Conservation (phyloP, 805 yeast genomes). For the Torulaspora franciscae region DNA sequence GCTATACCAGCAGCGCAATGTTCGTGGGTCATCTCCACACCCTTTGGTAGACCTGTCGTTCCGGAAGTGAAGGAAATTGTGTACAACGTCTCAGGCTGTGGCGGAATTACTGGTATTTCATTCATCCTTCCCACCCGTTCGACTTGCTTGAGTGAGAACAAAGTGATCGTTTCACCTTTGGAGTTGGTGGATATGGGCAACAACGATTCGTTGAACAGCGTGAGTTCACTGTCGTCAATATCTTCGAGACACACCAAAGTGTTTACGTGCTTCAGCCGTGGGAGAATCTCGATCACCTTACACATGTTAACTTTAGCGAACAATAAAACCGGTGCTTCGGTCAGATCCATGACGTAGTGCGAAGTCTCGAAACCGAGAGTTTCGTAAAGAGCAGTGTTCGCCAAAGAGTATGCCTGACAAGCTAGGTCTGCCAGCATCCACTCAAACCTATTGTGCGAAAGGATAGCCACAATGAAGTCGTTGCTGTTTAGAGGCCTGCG, state of each 20-base stretch:
- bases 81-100: conserved; percentile 48
- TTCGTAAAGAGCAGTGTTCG: conserved; percentile 54
- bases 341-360: conserved; percentile 54
- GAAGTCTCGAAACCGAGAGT: conserved; percentile 58
- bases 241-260: conserved; percentile 55
- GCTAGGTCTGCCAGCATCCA: conserved; percentile 72
- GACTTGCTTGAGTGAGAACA: conserved; percentile 42
- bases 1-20: conserved; percentile 49
- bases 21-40: conserved; percentile 54
- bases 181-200: conserved; percentile 27
- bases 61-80: conserved; percentile 73
- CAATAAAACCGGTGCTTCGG: conserved; percentile 58
- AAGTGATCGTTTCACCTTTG: conserved; percentile 35
- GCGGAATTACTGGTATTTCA: conserved; percentile 42
- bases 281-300: conserved; percentile 44
- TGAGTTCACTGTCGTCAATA: conserved; percentile 35
- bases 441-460: conserved; percentile 56
- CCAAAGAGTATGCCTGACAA: conserved; percentile 51
- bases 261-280: conserved; percentile 41
- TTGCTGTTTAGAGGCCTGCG: conserved; percentile 28
- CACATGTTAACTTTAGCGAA: conserved; percentile 49
- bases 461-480: conserved; percentile 50
- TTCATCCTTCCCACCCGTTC: conserved; percentile 41
- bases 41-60: conserved; percentile 72
- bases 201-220: conserved; percentile 31